phyloP scores from a whole-genome alignment of 176 grass and related monocot genomes.

The Sorghum bicolor region Sorghum_bicolor_NCBIv3 NC_012876.2:64860001-64860500 shows the following conservation, averaged over 20 bases:
- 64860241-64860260: conserved; percentile 54
- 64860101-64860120: not conserved
- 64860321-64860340: conserved; percentile 84
- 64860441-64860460: conserved; percentile 62
- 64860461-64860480: conserved; percentile 80
- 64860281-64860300: conserved; percentile 84
- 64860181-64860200: conserved; percentile 79
- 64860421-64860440: conserved; percentile 67
- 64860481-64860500: conserved; percentile 88
- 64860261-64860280: conserved; percentile 81
- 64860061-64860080: conserved; percentile 94
- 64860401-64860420: conserved; percentile 79
- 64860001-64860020: conserved; percentile 89
- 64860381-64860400: conserved; percentile 66
- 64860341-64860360: conserved; percentile 86
- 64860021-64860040: conserved; percentile 67
- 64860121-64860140: conserved; percentile 39
- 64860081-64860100: conserved; percentile 16
- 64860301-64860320: conserved; percentile 76
- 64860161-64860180: conserved; percentile 49
- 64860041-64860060: conserved; percentile 82
- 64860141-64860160: conserved; percentile 50
- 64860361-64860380: conserved; percentile 49
- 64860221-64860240: conserved; percentile 14
- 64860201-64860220: conserved; percentile 41